Evolutionary conservation across 2,329 filamentous ascomycete species (phyloP), one percentile per base, ranked within the genome.

Genomic region (Sclerotinia nivalis): DNA sequence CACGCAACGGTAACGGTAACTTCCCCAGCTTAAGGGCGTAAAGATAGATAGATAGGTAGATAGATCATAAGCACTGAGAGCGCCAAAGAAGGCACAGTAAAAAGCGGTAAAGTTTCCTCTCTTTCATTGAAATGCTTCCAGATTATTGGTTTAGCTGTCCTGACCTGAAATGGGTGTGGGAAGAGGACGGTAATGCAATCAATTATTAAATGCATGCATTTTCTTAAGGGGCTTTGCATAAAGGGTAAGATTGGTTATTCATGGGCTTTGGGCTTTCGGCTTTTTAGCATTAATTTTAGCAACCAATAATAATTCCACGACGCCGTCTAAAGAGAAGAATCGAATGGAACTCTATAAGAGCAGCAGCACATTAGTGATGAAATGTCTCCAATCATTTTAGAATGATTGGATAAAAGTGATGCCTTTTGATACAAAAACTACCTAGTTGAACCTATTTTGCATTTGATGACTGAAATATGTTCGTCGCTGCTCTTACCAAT

Each of bases 181-280:
- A 37, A n/a, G 25, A 45, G n/a, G 54, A 68, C 43, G 54, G 66
- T 50, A 60, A 60, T 68, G 65, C 65, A 61, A 61, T 55, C 7
- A 40, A 40, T 65, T 22, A 12, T 43, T 65, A 22, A 31, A 54
- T 66, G 34, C 34, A 61, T 62, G 10, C 66, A 50, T 68, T 65
- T 13, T 31, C 45, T 47, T 47, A 25, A 40, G 52, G 65, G 18
- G 56, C 40, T 43, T 43, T 69, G 56, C 66, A 68, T 68, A 68
- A 68, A 68, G 40, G 25, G 25, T 59, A 52, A 67, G 65, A 67
- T 67, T 58, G 22, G 45, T 37, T 64, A 52, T 62, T 49, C 59
- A 62, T 62, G 20, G 25, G 40, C 43, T 40, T 31, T 49, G 20
- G 13, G 18, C 28, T 64, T 52, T 13, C 2, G 37, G 37, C 37